Evolutionary conservation across 2,329 filamentous ascomycete species (phyloP).

Genomic region (Colletotrichum trifolii): DNA sequence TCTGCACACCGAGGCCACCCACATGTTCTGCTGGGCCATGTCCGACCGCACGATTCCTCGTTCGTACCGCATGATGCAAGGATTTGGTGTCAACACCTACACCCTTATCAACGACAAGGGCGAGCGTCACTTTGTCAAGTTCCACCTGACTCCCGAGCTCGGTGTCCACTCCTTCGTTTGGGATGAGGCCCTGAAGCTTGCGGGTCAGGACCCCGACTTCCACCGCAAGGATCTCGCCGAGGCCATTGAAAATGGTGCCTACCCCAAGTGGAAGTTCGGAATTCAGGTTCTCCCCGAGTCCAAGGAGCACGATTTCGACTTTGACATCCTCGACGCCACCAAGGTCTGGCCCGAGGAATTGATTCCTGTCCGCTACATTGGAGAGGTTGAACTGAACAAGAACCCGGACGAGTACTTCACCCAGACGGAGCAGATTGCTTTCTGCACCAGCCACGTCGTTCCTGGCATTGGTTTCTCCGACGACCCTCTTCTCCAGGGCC

Average conservation of each 20-base stretch:
- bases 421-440: conserved; percentile 85
- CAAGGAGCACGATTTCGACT: conserved; percentile 81
- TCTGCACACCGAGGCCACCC: conserved; percentile 76
- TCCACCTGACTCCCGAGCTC: conserved; percentile 78
- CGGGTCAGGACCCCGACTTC: conserved; percentile 82
- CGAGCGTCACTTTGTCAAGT: conserved; percentile 80
- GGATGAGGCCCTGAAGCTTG: conserved; percentile 82
- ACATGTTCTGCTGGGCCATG: conserved; percentile 86
- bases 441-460: conserved; percentile 83
- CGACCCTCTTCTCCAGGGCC: conserved; percentile 78
- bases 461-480: conserved; percentile 82
- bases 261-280: conserved; percentile 83
- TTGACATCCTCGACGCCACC: conserved; percentile 86
- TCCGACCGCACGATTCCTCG: conserved; percentile 79
- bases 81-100: conserved; percentile 85
- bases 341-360: conserved; percentile 87
- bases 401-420: conserved; percentile 86
- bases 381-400: conserved; percentile 81
- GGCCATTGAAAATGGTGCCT: conserved; percentile 77
- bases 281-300: conserved; percentile 82
- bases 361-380: conserved; percentile 80
- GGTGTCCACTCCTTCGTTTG: conserved; percentile 82
- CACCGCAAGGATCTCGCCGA: conserved; percentile 81
- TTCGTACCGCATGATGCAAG: conserved; percentile 86
- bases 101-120: conserved; percentile 75